A percentile compares a stretch with the other conserved stretches of the same genome.
Evolutionary conservation across 140 eudicot species (phyloP).

Genomic region (Oenanthe javanica): DNA sequence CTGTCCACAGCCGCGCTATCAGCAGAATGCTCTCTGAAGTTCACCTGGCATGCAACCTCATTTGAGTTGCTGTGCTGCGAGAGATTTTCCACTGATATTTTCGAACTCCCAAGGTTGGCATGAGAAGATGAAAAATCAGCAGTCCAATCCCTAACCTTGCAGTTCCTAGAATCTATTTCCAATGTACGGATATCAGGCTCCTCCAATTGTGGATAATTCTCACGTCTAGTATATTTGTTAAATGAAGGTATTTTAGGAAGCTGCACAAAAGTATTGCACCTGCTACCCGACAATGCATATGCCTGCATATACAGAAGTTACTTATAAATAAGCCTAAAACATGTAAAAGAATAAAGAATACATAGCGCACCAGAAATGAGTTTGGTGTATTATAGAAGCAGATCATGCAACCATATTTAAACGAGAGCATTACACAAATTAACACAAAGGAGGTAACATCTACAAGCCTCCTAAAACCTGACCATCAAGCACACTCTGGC

Average conservation of each 20-base stretch:
- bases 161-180: constrained; percentile 92
- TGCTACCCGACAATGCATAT: constrained; percentile 63
- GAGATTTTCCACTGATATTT: constrained; percentile 49
- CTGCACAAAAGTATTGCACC: constrained; percentile 38
- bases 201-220: constrained; percentile 70
- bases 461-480: background rate
- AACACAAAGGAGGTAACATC: background rate
- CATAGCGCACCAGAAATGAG: background rate
- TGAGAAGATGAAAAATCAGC: constrained; percentile 80
- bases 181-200: constrained; percentile 58
- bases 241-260: constrained; percentile 97
- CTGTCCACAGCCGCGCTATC: constrained; percentile 79
- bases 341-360: background rate
- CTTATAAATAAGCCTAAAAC: background rate
- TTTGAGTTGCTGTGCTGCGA: constrained; percentile 74
- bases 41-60: constrained; percentile 53
- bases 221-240: constrained; percentile 86
- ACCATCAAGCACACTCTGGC: background rate
- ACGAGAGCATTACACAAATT: background rate
- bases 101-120: constrained; percentile 61
- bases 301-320: constrained; percentile 41
- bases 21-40: constrained; percentile 70
- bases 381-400: background rate
- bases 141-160: constrained; percentile 94
- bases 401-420: background rate